Base-by-base conservation (phyloP, 176 grass and related monocot species). In the Rhynchospora breviuscula region DNA sequence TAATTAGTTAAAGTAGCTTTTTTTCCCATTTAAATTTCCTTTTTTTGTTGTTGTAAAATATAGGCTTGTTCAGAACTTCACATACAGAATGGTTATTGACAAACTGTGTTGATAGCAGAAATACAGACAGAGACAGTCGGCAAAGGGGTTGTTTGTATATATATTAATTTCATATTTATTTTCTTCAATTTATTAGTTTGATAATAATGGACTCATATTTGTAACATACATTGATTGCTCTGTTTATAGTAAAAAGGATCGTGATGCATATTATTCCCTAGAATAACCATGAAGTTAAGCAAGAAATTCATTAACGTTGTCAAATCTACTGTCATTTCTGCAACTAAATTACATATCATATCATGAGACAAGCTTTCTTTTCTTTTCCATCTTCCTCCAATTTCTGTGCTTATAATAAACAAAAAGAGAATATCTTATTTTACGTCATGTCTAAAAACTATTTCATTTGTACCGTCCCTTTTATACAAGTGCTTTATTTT, bases 341-440 rank as follows among this genome's bases (percentile, higher is more conserved):
- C 86, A 91, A 85, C 87, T 67, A 93, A 91, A 78, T 40, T 40
- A 2, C 83, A 77, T 40, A 80, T 57, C 40, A 64, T 23, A 46
- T 61, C 21, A 69, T 49, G 67, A 56, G 31, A 22, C 23, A 76
- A 21, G 17, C 71, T 8, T 51, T 18, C n/a, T 4, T 56, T 49
- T 14, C 79, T 85, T 85, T 77, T 40, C 48, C 70, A 40, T 70
- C 48, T 5, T 44, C 85, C 48, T 58, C 90, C 79, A 68, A 72
- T 79, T 64, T 8, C 13, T 80, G 76, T 82, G 67, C 19, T 22
- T 62, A 7, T 15, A 77, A 77, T 31, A 31, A 76, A 56, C 22
- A 56, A 56, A 74, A 77, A 77, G 6, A 77, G 69, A 69, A 47
- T 12, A 54, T 59, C 0, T 12, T 66, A 67, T 19, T 23, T 33